Base-by-base conservation (phyloP, 139 green algal genomes). In the Penium margaritaceum region DNA sequence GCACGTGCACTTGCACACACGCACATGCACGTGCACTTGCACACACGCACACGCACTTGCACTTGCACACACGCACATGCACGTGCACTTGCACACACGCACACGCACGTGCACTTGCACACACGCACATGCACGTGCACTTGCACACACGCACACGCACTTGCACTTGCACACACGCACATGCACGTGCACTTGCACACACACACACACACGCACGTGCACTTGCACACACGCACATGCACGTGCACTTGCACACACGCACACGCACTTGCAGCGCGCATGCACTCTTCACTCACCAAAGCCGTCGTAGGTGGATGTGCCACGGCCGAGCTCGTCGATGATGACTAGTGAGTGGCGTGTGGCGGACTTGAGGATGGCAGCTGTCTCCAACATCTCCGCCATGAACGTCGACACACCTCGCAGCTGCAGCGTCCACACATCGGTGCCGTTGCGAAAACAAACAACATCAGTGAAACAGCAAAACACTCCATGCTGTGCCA, bases 341-440 rank as follows among this genome's bases (percentile, higher is more conserved):
- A 98, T 97, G 33, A 98, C 86, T 15, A 98, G 83, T 0, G 84
- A 92, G 32, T 60, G 44, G 30, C 21, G 12, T 5, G 27, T n/a
- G 51, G 51, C 12, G 55, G 5, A 3, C 34, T 78, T 70, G 17
- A 81, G 55, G 38, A 84, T 78, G 29, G 72, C 46, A n/a, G 67
- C 46, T 6, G 78, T 78, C 76, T 98, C 94, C 53, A 97, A 85
- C 94, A 97, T 98, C 81, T 98, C 94, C 2, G 92, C 92, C 94
- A 98, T 98, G 90, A 97, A 98, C 14, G 92, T 98, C 9, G 86
- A 94, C 51, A 98, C 86, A 21, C 94, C 94, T 3, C 89, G 79
- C 79, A 90, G 72, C 83, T 81, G 79, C 3, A 62, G 2, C 19
- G 60, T 15, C 15, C 21, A n/a, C n/a, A n/a, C n/a, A n/a, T n/a